Conservation (phyloP, 768 basidiomycete genomes). For the Serpula lacrymans region DNA sequence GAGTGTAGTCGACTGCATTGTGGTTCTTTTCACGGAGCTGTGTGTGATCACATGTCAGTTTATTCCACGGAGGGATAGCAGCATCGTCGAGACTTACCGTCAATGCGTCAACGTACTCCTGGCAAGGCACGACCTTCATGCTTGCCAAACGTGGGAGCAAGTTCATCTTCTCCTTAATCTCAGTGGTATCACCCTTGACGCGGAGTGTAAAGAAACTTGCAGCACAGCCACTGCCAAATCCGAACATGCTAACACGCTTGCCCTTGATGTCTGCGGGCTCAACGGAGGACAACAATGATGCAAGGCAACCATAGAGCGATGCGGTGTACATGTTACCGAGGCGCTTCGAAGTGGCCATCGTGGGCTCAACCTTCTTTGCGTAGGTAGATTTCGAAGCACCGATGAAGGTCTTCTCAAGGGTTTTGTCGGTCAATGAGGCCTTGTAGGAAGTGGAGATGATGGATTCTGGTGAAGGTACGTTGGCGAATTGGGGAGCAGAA, state of each 20-base stretch:
- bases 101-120: slow-evolving; percentile 87
- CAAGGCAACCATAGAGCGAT: slow-evolving; percentile 91
- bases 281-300: slow-evolving; percentile 75
- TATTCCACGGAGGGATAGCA: slow-evolving; percentile 4
- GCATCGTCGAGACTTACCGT: slow-evolving; percentile 40
- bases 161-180: slow-evolving; percentile 80
- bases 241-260: slow-evolving; percentile 91
- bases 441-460: slow-evolving; percentile 64
- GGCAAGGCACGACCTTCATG: slow-evolving; percentile 90
- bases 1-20: slow-evolving; percentile 81
- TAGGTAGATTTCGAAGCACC: slow-evolving; percentile 72
- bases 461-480: slow-evolving; percentile 66
- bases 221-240: slow-evolving; percentile 96
- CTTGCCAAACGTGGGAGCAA: slow-evolving; percentile 70
- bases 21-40: slow-evolving; percentile 97
- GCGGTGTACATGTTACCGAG: slow-evolving; percentile 99
- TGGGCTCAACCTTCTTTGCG: slow-evolving; percentile 70
- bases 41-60: too few relatives aligned
- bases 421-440: slow-evolving; percentile 88
- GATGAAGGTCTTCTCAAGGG: slow-evolving; percentile 92
- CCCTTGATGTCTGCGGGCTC: slow-evolving; percentile 66
- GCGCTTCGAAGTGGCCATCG: slow-evolving; percentile 83
- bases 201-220: slow-evolving; percentile 87
- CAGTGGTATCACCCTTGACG: slow-evolving; percentile 83
- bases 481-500: slow-evolving; percentile 60